phyloP scores from a whole-genome alignment of 2,329 filamentous ascomycete species.

The Exophiala viscosa region DNA sequence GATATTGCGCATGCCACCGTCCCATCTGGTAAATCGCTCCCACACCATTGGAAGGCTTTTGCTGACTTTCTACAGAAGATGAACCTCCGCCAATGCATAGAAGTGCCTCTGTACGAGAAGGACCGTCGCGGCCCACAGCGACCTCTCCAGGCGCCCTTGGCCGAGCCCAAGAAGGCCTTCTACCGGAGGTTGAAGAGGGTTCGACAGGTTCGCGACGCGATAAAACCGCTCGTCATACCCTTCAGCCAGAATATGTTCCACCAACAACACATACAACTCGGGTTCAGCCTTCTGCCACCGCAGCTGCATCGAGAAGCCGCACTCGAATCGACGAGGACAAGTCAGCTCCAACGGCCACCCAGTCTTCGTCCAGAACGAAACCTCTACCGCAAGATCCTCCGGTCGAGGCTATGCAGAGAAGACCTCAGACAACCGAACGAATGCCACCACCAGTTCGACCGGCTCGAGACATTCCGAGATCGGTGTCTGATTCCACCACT shows the following conservation, averaged over 20 bases:
- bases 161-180: constrained; percentile 18
- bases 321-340: constrained; percentile 34
- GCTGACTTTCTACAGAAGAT: constrained; percentile 36
- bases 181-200: constrained; percentile 53
- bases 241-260: constrained; percentile 96
- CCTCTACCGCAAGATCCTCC: constrained; percentile 59
- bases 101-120: constrained; percentile 86
- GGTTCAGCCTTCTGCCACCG: constrained; percentile 49
- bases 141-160: constrained; percentile 42
- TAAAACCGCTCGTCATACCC: constrained; percentile 87
- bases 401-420: constrained; percentile 23
- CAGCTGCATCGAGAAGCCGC: constrained; percentile 29
- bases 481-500: constrained; percentile 57
- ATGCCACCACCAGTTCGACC: constrained; percentile 46
- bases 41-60: neutral
- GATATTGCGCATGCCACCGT: constrained; percentile 81
- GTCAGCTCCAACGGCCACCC: constrained; percentile 37
- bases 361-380: constrained; percentile 41
- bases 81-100: constrained; percentile 67
- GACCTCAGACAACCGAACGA: constrained; percentile 36
- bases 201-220: constrained; percentile 61
- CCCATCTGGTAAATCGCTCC: constrained; percentile 46
- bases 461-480: constrained; percentile 50
- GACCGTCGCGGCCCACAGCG: constrained; percentile 11
- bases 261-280: constrained; percentile 81